Conservation (phyloP, 2,329 filamentous ascomycete genomes). For the Talaromyces atroroseus region DNA sequence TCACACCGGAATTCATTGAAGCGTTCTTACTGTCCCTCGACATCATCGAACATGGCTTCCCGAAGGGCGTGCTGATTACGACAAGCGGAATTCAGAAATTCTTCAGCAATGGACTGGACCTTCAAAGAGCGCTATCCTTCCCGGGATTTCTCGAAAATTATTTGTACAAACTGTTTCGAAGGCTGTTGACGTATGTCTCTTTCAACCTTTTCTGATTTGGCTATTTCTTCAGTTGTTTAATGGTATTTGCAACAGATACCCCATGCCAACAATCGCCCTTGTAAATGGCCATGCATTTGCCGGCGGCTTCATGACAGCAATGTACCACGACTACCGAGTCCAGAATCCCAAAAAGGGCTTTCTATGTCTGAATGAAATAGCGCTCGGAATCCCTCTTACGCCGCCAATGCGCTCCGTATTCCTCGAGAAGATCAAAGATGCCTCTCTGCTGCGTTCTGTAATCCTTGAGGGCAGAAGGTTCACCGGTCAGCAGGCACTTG, state of each 20-base stretch:
- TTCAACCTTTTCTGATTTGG: not conserved
- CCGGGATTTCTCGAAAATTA: constrained; percentile 57
- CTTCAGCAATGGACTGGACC: constrained; percentile 78
- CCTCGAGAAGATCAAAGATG: constrained; percentile 56
- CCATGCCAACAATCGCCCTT: constrained; percentile 76
- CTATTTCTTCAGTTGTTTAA: not conserved
- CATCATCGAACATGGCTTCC: constrained; percentile 62
- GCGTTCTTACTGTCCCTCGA: constrained; percentile 67
- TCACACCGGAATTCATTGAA: constrained; percentile 63
- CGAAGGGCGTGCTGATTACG: constrained; percentile 69
- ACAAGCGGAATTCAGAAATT: constrained; percentile 72
- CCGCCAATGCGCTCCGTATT: constrained; percentile 71
- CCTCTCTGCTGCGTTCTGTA: constrained; percentile 54
- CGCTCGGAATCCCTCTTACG: constrained; percentile 70
- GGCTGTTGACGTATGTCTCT: constrained; percentile 52
- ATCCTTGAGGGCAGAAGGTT: constrained; percentile 71
- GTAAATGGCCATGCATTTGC: constrained; percentile 78
- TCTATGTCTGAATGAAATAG: constrained; percentile 74
- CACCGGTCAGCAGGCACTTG: constrained; percentile 57
- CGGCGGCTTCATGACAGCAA: constrained; percentile 72
- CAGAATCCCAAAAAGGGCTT: constrained; percentile 67
- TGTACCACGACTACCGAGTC: constrained; percentile 78
- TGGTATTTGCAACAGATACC: constrained; percentile 47
- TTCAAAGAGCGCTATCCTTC: constrained; percentile 58
- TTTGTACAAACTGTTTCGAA: constrained; percentile 60